A percentile compares a stretch with the other conserved stretches of the same genome.
Evolutionary conservation across 2,329 filamentous ascomycete species (phyloP).

Genomic region (Epichloe gansuensis): DNA sequence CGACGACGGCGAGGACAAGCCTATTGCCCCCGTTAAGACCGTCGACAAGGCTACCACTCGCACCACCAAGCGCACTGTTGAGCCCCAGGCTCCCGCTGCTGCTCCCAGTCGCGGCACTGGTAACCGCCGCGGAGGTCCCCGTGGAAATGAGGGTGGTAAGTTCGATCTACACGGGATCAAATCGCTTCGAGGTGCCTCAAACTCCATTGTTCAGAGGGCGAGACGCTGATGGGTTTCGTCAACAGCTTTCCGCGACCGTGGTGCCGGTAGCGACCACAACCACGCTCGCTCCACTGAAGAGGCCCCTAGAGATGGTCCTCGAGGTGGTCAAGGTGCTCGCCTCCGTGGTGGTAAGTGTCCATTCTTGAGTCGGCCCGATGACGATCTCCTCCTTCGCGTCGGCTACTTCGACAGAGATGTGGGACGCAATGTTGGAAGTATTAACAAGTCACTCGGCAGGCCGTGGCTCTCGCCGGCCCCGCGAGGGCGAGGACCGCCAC

Average conservation of each 20-base stretch:
- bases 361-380: neutral
- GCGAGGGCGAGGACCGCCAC: slow-evolving; percentile 46
- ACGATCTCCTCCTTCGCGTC: neutral
- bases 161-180: slow-evolving; percentile 4
- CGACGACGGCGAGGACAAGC: slow-evolving; percentile 52
- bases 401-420: neutral
- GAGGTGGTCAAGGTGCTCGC: slow-evolving; percentile 53
- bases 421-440: neutral
- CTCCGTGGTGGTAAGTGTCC: slow-evolving; percentile 41
- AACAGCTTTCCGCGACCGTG: slow-evolving; percentile 79
- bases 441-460: slow-evolving; percentile 21
- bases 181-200: neutral
- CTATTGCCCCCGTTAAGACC: slow-evolving; percentile 74
- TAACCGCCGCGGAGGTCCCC: slow-evolving; percentile 44
- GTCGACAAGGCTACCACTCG: slow-evolving; percentile 72
- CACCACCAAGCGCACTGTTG: slow-evolving; percentile 73
- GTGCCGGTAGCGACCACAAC: slow-evolving; percentile 71
- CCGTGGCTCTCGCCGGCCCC: slow-evolving; percentile 40
- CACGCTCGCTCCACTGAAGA: slow-evolving; percentile 69
- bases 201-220: neutral
- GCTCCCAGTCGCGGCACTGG: slow-evolving; percentile 40
- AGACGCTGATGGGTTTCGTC: neutral
- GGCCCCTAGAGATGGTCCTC: slow-evolving; percentile 39
- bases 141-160: slow-evolving; percentile 82
- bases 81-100: slow-evolving; percentile 54